Percentiles rank a stretch among this genome's conserved stretches.
These are phyloP conservation scores for Solanum aculeatissimum DNA, from an alignment of 305 asterid genomes.

Conservation along the genomic window DNA sequence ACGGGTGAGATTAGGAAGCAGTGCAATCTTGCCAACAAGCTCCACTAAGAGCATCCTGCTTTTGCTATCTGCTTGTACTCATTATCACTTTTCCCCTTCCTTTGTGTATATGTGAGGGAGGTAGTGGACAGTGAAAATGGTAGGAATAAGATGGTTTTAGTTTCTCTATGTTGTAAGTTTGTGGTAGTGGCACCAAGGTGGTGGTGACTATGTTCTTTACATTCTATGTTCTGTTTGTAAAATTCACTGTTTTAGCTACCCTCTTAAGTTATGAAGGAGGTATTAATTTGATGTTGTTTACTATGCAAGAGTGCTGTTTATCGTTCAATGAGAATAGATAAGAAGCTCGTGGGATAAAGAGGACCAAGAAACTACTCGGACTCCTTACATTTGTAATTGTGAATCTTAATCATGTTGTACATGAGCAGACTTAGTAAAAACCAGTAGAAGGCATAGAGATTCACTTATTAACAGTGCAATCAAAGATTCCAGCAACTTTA, in stretches of 20 bases:
- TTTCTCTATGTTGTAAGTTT: conserved; percentile 19
- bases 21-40: conserved; percentile 85
- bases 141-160: conserved; percentile 5
- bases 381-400: background rate
- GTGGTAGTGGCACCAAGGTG: background rate
- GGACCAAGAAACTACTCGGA: background rate
- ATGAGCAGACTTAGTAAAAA: background rate
- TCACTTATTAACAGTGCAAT: background rate
- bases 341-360: background rate
- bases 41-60: conserved; percentile 16
- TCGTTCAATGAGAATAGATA: background rate
- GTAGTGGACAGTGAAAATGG: background rate
- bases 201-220: conserved; percentile 4
- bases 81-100: conserved; percentile 1
- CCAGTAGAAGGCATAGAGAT: background rate
- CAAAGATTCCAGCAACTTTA: background rate
- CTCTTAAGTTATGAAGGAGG: conserved; percentile 1
- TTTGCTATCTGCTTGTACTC: background rate
- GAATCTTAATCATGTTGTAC: background rate
- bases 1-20: conserved; percentile 85
- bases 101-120: background rate
- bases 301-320: background rate
- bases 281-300: conserved; percentile 1
- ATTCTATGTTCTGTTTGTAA: conserved; percentile 6
- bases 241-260: background rate